Base-by-base conservation (phyloP, 2,329 filamentous ascomycete species). In the Fusarium sublunatum region DNA sequence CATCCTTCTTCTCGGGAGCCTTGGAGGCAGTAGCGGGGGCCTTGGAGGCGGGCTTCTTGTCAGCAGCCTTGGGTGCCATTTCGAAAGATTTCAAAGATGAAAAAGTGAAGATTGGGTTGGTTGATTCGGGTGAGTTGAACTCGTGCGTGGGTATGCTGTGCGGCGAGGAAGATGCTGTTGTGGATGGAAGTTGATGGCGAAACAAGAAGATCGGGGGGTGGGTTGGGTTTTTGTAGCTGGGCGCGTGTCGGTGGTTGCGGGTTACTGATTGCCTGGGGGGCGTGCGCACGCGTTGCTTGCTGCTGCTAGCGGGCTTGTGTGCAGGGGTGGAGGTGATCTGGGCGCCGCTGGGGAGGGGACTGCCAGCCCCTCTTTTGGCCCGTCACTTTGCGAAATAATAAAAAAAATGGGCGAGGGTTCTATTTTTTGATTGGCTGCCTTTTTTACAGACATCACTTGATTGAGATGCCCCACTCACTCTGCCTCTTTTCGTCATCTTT, bases 41-140 rank as follows among this genome's bases (percentile, higher is more conserved):
- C 92, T 98, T 98, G 84, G 92, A 88, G 85, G 91, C 94, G 83
- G 94, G 93, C 88, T 97, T 97, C 92, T 98, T 98, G 85, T 96
- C 91, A 78, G 94, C 94, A 77, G 91, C 90, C 87, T 98, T 98
- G 79, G 95, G 94, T 85, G 95, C 88, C 95, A 98, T 98, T 91
- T 65, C 66, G 58, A 61, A 65, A 61, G 58, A 57, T 60, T 61
- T 54, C 51, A 59, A 25, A 53, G 40, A 28, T 39, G 59, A 13
- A 39, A 51, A 43, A 26, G 44, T 54, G 53, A 61, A 50, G 39
- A 34, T 44, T 53, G 25, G 13, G 51, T 55, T 61, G 25, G 34
- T 49, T 53, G 40, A 39, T 35, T 58, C 54, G 25, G 39, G 29
- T 57, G 53, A 54, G 55, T 69, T 47, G 50, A 60, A 58, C 57